Evolutionary conservation across 495 filamentous ascomycete genomes (phyloP), one percentile per base, ranked within the genome.

Genomic region (Aspergillus sclerotioniger): DNA sequence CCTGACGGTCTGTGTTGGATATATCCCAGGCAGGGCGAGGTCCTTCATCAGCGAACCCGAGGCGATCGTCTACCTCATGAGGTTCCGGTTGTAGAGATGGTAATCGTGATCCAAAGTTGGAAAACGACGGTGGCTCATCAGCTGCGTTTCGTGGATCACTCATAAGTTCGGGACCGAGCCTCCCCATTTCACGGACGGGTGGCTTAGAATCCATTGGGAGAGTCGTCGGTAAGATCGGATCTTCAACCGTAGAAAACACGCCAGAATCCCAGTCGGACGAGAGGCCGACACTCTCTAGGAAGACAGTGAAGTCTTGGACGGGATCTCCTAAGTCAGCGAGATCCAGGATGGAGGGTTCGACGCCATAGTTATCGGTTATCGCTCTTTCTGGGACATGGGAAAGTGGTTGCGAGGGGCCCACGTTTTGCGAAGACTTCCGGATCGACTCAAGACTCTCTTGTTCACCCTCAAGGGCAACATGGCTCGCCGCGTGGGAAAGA

Each of bases 81-180:
- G 76, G 76, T 53, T 89, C 86, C 17, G 86, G 86, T 62, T 84
- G 82, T 39, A 89, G 67, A 6, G 87, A 90, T 1, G 86, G 85
- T 44, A 89, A 79, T 41, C 87, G 78, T 3, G 87, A 90, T 0
- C 86, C 85, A 57, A 89, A 87, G 47, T 85, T 82, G 9, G 84
- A 88, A 17, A 84, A 78, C 1, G 85, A 79, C 9, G 76, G 76
- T 20, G 66, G 65, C 7, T 79, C 76, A 51, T 79, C 76, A 6
- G 70, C 66, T 3, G 65, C 58, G 9, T 56, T 60, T 58, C 77
- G 70, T 15, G 68, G 57, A 45, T 80, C 77, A 53, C 64, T 70
- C 63, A 77, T 67, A 0, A 73, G 37, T 52, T 80, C 74, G 0
- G 66, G 63, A 10, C 72, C 73, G 6, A 76, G 64, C 53, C 72